Base-by-base conservation (phyloP, 2,329 filamentous ascomycete genomes). In the Thermomyces lanuginosus region DNA sequence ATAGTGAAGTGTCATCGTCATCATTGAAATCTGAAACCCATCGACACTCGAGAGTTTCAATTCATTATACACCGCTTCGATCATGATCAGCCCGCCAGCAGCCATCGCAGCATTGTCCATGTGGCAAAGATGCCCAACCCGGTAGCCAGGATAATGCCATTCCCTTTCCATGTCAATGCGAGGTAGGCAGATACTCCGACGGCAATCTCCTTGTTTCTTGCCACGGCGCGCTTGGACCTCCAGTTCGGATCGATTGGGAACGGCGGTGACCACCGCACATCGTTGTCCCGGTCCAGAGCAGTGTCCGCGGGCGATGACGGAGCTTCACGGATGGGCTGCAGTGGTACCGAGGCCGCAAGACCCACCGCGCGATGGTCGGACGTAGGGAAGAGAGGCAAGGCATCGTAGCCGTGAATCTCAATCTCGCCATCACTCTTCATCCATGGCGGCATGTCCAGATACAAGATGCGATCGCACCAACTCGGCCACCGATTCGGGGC, bases 401-500 rank as follows among this genome's bases (percentile, higher is more conserved):
- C 70, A 9, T 72, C 64, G 50, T 95, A 95, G 13, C 52, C 58
- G 15, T 65, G 54, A 3, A 71, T 60, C 13, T 57, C 51, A n/a
- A 81, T 63, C 11, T 33, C 32, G 4, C 31, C 34, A 4, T 26
- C 26, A 12, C 48, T 42, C 22, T 51, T 51, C 20, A 61, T 45
- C 64, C 66, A 72, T 12, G 51, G 49, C 11, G 66, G 70, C 12
- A 65, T 55, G 27, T 76, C 69, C 3, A 86, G 60, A 50, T 73
- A 95, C 11, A 95, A 59, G 11, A 95, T 75, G 3, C 89, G 72
- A 51, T 95, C 89, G 43, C 83, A 92, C 89, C 86, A 95, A 43
- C 76, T 75, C 1, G 89, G 84, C 65, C 80, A 91, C 23, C 89
- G 73, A 48, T 91, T 79, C 31, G 63, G 60, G 5, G 83, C 79